Conservation (phyloP, 805 yeast species). For the Candida tibetensis region DNA sequence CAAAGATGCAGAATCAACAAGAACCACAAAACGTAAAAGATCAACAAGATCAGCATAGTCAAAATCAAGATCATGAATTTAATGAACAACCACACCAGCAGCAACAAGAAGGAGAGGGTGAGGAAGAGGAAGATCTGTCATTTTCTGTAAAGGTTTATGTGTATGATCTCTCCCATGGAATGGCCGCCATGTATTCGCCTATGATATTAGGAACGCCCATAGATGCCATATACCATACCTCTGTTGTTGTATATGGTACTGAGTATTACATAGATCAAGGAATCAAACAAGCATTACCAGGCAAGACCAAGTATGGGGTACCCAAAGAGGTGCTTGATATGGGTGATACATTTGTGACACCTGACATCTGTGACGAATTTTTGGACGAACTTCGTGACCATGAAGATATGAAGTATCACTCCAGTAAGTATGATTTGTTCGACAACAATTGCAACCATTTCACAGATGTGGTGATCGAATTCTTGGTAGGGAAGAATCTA, state of each 20-base stretch:
- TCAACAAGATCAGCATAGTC: too few relatives aligned
- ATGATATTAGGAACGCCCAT: slow-evolving; percentile 50
- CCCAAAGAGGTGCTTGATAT: slow-evolving; percentile 53
- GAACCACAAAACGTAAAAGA: too few relatives aligned
- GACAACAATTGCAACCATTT: slow-evolving; percentile 69
- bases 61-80: too few relatives aligned
- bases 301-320: slow-evolving; percentile 55
- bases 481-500: slow-evolving; percentile 52
- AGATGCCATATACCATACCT: slow-evolving; percentile 69
- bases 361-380: slow-evolving; percentile 53
- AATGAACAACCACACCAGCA: too few relatives aligned
- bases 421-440: slow-evolving; percentile 53
- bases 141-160: slow-evolving; percentile 53
- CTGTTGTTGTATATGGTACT: slow-evolving; percentile 50
- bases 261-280: slow-evolving; percentile 64
- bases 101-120: too few relatives aligned
- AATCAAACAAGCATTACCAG: slow-evolving; percentile 44
- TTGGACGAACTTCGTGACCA: slow-evolving; percentile 44
- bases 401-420: slow-evolving; percentile 40
- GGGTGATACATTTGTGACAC: slow-evolving; percentile 52
- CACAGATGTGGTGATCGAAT: slow-evolving; percentile 54
- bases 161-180: slow-evolving; percentile 61
- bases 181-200: slow-evolving; percentile 52
- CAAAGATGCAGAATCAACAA: too few relatives aligned
- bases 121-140: slow-evolving; percentile 18